Evolutionary conservation across 805 yeast species (phyloP).

Genomic region (Hanseniaspora clermontiae): DNA sequence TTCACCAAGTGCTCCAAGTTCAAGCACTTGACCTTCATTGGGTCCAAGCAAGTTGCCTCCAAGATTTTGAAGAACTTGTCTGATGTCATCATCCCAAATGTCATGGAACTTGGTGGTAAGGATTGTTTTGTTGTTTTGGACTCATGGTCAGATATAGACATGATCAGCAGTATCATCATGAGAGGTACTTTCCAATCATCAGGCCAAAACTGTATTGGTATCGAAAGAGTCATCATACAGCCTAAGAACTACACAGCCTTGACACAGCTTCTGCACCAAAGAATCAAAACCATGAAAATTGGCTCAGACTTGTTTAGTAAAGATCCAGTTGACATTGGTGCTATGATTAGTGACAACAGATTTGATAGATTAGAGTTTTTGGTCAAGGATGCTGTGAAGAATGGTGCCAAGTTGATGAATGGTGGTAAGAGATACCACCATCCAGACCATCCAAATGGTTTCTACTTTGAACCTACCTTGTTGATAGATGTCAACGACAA

Average conservation of each 20-base stretch:
- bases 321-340: slow-evolving; percentile 91
- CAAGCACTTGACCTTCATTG: slow-evolving; percentile 86
- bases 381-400: slow-evolving; percentile 56
- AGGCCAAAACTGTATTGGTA: slow-evolving; percentile 97
- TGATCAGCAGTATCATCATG: slow-evolving; percentile 67
- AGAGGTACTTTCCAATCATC: slow-evolving; percentile 95
- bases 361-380: slow-evolving; percentile 55
- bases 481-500: slow-evolving; percentile 64
- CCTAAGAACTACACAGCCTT: slow-evolving; percentile 54
- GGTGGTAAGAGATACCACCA: slow-evolving; percentile 78
- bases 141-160: slow-evolving; percentile 47
- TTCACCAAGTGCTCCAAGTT: slow-evolving; percentile 74
- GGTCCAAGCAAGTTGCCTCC: slow-evolving; percentile 90
- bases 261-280: slow-evolving; percentile 40
- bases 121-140: slow-evolving; percentile 84
- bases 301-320: slow-evolving; percentile 90
- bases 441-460: slow-evolving; percentile 92
- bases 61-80: slow-evolving; percentile 75
- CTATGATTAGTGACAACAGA: slow-evolving; percentile 71
- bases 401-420: slow-evolving; percentile 66
- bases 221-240: slow-evolving; percentile 81
- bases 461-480: slow-evolving; percentile 82
- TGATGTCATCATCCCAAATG: slow-evolving; percentile 80
- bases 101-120: slow-evolving; percentile 93
- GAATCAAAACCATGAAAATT: slow-evolving; percentile 52